Evolutionary conservation across 2,329 filamentous ascomycete genomes (phyloP), one percentile per base, ranked within the genome.

Genomic region (Ophiostoma pallidulum): DNA sequence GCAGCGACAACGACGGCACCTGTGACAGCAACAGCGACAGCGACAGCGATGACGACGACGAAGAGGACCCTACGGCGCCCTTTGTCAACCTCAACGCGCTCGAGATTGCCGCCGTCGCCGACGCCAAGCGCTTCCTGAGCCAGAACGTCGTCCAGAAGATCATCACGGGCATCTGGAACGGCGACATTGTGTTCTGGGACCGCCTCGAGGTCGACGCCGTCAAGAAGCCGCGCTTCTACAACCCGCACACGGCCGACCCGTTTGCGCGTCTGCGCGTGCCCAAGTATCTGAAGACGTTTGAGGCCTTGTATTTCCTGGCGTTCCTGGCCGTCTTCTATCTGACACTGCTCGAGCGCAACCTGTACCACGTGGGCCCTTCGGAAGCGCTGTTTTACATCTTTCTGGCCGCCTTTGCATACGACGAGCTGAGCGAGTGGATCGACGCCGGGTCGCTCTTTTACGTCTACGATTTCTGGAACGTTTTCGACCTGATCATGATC

Each of bases 391-490:
- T 96, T 36, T 92, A 91, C 60, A 64, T 94, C 43, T 95, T 88
- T 85, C 83, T 95, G 56, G 80, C 81, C 4, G 84, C 87, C 8
- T 95, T 94, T 67, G 80, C 85, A 33, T 94, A 92, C 59, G 89
- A 95, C 56, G 89, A 90, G 64, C 70, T 92, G 49, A 85, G 84
- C 57, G 87, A 94, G 58, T 88, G 87, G 68, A 75, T 80, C 45
- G 88, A 96, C 66, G 88, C 90, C 1, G 90, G 90, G 0, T 82
- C 86, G 28, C 77, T 90, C 32, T 94, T 94, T 58, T 94, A 94
- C 59, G 78, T 84, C 5, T 80, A 84, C 8, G 86, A 92, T 58
- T 82, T 94, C 43, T 92, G 85, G 86, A 86, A 84, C 54, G 60
- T 84, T 36, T 86, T 84, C 67, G 80, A 81, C 59, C 66, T 86